Base-by-base conservation (phyloP, 2,329 filamentous ascomycete species). In the Stagonosporopsis tanaceti region DNA sequence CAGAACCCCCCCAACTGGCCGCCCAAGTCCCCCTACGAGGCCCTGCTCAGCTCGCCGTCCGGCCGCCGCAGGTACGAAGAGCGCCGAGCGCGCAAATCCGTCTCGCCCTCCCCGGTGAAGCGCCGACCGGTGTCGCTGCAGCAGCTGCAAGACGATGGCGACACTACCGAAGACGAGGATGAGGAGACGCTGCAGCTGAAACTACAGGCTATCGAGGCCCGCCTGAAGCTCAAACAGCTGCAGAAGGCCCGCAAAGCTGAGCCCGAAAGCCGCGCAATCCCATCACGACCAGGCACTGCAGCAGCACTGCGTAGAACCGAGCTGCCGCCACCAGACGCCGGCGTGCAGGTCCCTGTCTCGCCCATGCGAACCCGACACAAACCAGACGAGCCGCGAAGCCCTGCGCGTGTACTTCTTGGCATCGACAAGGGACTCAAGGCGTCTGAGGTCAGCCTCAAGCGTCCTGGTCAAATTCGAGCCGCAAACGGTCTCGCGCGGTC, bases 131-230 rank as follows among this genome's bases (percentile, higher is more conserved):
- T 69, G 55, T 69, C 67, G 46, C 46, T 50, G 45, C 63, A 63
- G 35, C 62, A 45, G 25, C 48, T 54, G n/a, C 34, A 41, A 4
- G 51, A 58, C 30, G 63, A 67, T 7, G 64, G 87, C 9, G 87
- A 89, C 0, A 89, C 90, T 2, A 89, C 82, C 11, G 93, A 97
- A 72, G 93, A 97, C 79, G 89, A 91, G 4, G 90, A 83, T 8
- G 94, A 97, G 75, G 93, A 98, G 80, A 96, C 88, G 1, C 79
- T 98, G 32, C 87, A 96, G 71, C 80, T 99, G 61, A 89, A 96
- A 73, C 80, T 98, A 5, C 88, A 93, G 63, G 92, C 91, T 53
- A 96, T 99, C 57, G 89, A 98, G 76, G 92, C 93, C 6, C 89
- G 90, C 59, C 79, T 98, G 50, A 95, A 89, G 76, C 77, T 98